Conservation (phyloP, 2,329 filamentous ascomycete genomes). For the Penicillium aurantiogriseum region DNA sequence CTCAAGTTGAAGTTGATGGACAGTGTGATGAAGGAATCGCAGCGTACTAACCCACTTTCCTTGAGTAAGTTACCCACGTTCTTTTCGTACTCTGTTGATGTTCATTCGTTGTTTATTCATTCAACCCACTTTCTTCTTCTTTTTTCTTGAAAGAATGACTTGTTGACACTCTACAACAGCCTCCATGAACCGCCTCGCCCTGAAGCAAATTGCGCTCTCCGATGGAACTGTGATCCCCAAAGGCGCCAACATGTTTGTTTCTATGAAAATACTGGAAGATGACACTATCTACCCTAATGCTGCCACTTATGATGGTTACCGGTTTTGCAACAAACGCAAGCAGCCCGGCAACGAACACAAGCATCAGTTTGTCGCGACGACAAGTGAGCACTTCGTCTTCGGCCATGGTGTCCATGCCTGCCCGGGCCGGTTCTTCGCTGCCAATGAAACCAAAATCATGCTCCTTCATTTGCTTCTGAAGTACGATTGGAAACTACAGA, state of each 20-base stretch:
- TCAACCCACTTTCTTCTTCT: too few relatives aligned
- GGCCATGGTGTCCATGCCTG: slow-evolving; percentile 42
- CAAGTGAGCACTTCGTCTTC: slow-evolving; percentile 33
- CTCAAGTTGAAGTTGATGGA: slow-evolving; percentile 37
- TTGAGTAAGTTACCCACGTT: slow-evolving; percentile 22
- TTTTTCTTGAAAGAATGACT: not conserved
- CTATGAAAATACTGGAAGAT: slow-evolving; percentile 26
- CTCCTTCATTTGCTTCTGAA: slow-evolving; percentile 52
- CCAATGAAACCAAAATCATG: slow-evolving; percentile 57
- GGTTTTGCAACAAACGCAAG: slow-evolving; percentile 34
- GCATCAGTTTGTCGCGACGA: slow-evolving; percentile 33
- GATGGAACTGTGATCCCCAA: slow-evolving; percentile 34
- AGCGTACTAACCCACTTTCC: slow-evolving; percentile 28
- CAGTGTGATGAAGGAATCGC: slow-evolving; percentile 37
- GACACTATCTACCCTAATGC: slow-evolving; percentile 29
- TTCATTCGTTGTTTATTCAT: not conserved
- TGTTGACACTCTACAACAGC: slow-evolving; percentile 14
- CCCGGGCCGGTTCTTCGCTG: slow-evolving; percentile 57
- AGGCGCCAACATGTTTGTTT: slow-evolving; percentile 27
- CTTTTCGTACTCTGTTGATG: not conserved
- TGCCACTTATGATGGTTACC: slow-evolving; percentile 34
- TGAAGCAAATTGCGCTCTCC: slow-evolving; percentile 26
- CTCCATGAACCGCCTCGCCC: slow-evolving; percentile 28
- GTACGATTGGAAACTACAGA: slow-evolving; percentile 52
- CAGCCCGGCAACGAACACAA: slow-evolving; percentile 31